Evolutionary conservation across 768 basidiomycete species (phyloP).

Genomic region (Sporobolomyces pararoseus): DNA sequence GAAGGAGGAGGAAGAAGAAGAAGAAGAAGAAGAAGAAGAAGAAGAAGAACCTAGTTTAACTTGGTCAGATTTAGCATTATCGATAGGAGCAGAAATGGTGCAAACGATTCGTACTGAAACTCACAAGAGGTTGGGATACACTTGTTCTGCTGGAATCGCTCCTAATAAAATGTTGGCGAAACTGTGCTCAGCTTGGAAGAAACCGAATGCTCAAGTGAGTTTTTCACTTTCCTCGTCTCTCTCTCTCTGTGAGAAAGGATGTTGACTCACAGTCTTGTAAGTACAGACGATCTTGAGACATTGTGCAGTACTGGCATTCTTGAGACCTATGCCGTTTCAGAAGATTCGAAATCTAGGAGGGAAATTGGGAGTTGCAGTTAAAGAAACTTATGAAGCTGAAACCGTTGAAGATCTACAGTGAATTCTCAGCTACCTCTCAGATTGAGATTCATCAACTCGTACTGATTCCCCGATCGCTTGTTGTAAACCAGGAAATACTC

Average conservation of each 20-base stretch:
- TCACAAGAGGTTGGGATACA: slow-evolving; percentile 71
- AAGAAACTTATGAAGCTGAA: slow-evolving; percentile 79
- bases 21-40: slow-evolving; percentile 18
- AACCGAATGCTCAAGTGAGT: slow-evolving; percentile 75
- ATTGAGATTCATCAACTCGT: too few relatives aligned
- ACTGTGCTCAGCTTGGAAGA: slow-evolving; percentile 86
- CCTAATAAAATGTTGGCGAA: slow-evolving; percentile 73
- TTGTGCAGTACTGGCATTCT: slow-evolving; percentile 74
- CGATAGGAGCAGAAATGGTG: slow-evolving; percentile 84
- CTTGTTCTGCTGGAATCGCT: slow-evolving; percentile 49
- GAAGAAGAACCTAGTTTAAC: slow-evolving; percentile 49
- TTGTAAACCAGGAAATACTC: slow-evolving; percentile 46
- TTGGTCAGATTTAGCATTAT: slow-evolving; percentile 91
- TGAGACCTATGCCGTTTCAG: slow-evolving; percentile 79
- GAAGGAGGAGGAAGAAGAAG: slow-evolving; percentile 1
- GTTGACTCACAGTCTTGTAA: neutral
- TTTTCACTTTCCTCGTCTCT: too few relatives aligned
- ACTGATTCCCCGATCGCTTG: too few relatives aligned
- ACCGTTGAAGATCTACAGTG: slow-evolving; percentile 88
- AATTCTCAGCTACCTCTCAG: slow-evolving; percentile 47
- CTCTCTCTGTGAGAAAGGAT: neutral
- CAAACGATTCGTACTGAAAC: slow-evolving; percentile 67
- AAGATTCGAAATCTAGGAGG: slow-evolving; percentile 94
- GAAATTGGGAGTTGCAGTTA: slow-evolving; percentile 82
- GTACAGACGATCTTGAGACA: slow-evolving; percentile 84